phyloP scores from a whole-genome alignment of 371 early-diverging fungal genomes.

The Mucor piriformis region DNA sequence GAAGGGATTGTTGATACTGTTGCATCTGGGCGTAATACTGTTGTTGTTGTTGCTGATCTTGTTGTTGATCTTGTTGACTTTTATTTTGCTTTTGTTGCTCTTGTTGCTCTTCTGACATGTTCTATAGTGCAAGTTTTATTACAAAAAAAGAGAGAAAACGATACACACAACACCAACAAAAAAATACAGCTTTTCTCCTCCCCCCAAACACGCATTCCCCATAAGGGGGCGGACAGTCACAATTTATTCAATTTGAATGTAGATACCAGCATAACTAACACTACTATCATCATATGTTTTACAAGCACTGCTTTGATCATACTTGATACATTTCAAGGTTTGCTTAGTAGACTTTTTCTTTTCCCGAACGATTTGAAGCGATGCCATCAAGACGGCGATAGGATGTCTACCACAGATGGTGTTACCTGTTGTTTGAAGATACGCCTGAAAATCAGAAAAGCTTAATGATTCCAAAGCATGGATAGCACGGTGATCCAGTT shows the following conservation, averaged over 20 bases:
- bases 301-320: conserved; percentile 80
- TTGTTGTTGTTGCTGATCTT: conserved; percentile 24
- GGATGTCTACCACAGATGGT: conserved; percentile 96
- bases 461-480: conserved; percentile 64
- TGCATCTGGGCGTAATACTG: conserved; percentile 52
- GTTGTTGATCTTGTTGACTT: conserved; percentile 3
- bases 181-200: too few species aligned
- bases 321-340: conserved; percentile 68
- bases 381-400: conserved; percentile 79
- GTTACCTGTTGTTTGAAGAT: conserved; percentile 77
- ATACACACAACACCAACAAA: background rate
- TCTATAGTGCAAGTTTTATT: background rate
- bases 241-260: conserved; percentile 16
- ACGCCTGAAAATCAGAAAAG: conserved; percentile 63
- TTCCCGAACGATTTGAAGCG: conserved; percentile 40
- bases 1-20: conserved; percentile 45
- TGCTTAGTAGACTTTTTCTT: background rate
- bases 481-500: conserved; percentile 85
- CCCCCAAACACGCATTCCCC: background rate
- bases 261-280: conserved; percentile 75
- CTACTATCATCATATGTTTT: conserved; percentile 60
- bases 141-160: background rate
- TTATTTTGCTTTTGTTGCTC: background rate
- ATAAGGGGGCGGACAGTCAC: background rate
- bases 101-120: conserved; percentile 16